Conservation (phyloP, 768 basidiomycete species). For the Coprinopsis cinerea region DNA sequence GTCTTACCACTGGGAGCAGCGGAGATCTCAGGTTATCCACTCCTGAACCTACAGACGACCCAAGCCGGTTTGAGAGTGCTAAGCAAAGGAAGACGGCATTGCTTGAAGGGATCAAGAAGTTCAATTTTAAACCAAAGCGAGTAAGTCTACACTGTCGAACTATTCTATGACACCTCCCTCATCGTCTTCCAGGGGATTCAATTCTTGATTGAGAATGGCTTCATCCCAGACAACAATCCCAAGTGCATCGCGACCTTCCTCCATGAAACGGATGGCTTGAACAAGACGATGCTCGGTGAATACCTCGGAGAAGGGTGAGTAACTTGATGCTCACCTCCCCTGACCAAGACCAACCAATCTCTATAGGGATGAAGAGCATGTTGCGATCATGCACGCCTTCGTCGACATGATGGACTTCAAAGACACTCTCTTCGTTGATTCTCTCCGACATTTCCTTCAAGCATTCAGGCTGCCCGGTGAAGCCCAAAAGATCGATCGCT, state of each 20-base stretch:
- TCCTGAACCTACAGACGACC: constrained; percentile 84
- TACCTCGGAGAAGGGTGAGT: constrained; percentile 95
- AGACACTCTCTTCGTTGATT: constrained; percentile 78
- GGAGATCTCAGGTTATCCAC: constrained; percentile 64
- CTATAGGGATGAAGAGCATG: constrained; percentile 77
- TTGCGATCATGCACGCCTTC: constrained; percentile 96
- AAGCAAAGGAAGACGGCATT: constrained; percentile 95
- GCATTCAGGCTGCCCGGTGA: constrained; percentile 97
- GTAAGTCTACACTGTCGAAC: constrained; percentile 36
- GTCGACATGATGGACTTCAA: constrained; percentile 89
- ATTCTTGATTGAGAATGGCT: constrained; percentile 84
- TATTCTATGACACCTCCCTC: constrained; percentile 2
- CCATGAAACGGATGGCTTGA: constrained; percentile 84
- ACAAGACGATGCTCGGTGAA: constrained; percentile 95
- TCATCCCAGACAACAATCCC: constrained; percentile 69
- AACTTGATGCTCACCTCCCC: not conserved
- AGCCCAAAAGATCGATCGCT: constrained; percentile 97
- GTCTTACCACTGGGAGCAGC: constrained; percentile 42
- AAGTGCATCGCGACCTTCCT: constrained; percentile 82
- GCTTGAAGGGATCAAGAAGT: constrained; percentile 93
- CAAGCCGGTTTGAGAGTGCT: constrained; percentile 86
- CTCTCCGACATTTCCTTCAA: constrained; percentile 85
- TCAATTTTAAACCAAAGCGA: constrained; percentile 97
- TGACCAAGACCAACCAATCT: not conserved
- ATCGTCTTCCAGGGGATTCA: constrained; percentile 62